Base-by-base conservation (phyloP, 1,284 basidiomycete genomes). In the Melampsora americana region DNA sequence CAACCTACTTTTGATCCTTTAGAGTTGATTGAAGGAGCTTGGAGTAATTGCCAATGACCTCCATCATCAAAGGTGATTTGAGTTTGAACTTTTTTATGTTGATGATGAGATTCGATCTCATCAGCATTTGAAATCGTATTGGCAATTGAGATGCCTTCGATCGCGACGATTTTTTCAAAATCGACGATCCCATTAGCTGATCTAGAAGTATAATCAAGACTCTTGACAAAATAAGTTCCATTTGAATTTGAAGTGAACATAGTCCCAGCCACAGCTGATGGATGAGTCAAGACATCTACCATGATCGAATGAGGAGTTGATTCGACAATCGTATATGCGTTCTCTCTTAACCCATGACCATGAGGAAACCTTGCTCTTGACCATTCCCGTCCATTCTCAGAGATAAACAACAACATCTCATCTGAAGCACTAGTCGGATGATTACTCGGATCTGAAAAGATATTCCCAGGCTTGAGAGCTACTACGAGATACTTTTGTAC, bases 261-360 rank as follows among this genome's bases (percentile, higher is more conserved):
- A 1, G 93, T 95, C 0, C 95, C 95, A 26, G 94, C 89, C 11
- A 88, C 85, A 77, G 87, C 86, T 59, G 85, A 85, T 69, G 92
- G 89, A 71, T 91, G 89, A 4, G 92, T 86, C 71, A 95, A 87
- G 67, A 98, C 94, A 81, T 99, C 96, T 56, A 99, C 92, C 18
- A 91, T 92, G 53, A 99, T 87, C 12, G 93, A 96, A 81, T 97
- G 92, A 0, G 89, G 89, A 1, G 93, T 95, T 18, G 89, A 90
- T 83, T 98, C 94, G 76, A 99, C 91, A 78, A 99, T 90, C 0
- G 95, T 99, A 83, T 99, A 98, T 11, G 92, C 92, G 81, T 93
- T 94, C 83, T 95, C 92, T 7, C 88, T 87, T 3, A 95, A 86
- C 59, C 87, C 86, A 5, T 91, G 90, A 3, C 92, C 90, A 80